Conservation (phyloP, 1,284 basidiomycete genomes). For the Cutaneotrichosporon mucoides region DNA sequence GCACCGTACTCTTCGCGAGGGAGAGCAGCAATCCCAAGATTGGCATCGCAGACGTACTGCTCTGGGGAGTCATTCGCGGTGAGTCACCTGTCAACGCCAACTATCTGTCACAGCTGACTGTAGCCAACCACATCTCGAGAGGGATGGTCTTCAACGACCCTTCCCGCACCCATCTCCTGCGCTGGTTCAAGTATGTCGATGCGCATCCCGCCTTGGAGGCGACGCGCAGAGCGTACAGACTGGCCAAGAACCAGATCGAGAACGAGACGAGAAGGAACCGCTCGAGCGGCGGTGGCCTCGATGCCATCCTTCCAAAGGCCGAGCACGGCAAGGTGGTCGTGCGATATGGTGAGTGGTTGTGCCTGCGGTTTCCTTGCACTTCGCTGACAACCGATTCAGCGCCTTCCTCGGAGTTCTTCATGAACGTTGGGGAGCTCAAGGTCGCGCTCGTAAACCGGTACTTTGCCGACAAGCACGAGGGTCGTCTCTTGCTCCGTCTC, state of each 20-base stretch:
- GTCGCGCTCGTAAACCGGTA: not conserved
- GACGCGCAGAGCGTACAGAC: not conserved
- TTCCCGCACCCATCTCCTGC: not conserved
- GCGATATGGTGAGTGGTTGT: not conserved
- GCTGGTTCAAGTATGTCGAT: not conserved
- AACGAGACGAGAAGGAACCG: not conserved
- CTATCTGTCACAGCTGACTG: too few species aligned
- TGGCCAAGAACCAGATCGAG: not conserved
- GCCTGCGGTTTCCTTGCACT: too few species aligned
- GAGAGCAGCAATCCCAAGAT: not conserved
- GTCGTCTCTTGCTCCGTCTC: not conserved
- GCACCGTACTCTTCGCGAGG: not conserved
- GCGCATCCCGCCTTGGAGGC: not conserved
- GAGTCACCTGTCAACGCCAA: not conserved
- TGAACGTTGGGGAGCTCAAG: conserved; percentile 1
- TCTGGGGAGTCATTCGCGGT: conserved; percentile 3
- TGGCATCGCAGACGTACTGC: not conserved
- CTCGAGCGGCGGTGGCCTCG: not conserved
- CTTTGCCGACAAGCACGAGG: conserved; percentile 7
- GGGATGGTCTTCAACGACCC: not conserved
- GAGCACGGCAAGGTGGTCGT: not conserved
- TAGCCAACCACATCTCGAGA: not conserved
- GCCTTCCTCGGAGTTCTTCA: not conserved
- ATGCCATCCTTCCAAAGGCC: not conserved
- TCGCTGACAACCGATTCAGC: not conserved